phyloP scores from a whole-genome alignment of 768 basidiomycete species.

The Favolaschia claudopus region DNA sequence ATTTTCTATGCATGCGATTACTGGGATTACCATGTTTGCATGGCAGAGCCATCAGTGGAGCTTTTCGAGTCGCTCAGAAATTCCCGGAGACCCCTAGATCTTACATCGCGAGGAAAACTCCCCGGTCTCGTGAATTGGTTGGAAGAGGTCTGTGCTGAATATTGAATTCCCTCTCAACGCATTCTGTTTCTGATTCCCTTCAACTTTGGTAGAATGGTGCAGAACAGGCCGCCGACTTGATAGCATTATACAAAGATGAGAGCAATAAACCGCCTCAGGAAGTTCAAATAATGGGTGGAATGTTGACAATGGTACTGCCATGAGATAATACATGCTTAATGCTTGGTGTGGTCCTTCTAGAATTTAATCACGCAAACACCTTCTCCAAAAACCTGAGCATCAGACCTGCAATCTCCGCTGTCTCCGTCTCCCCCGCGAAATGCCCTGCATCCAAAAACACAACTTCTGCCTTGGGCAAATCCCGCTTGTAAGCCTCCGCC shows the following conservation, averaged over 20 bases:
- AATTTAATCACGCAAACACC: not conserved
- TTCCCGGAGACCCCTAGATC: not conserved
- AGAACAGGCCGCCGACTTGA: not conserved
- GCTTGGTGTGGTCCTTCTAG: not conserved
- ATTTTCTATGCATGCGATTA: not conserved
- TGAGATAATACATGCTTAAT: too few species aligned
- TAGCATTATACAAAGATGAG: not conserved
- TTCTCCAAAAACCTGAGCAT: slow-evolving; percentile 41
- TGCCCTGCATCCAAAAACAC: slow-evolving; percentile 52
- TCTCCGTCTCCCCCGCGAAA: slow-evolving; percentile 52
- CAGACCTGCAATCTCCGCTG: slow-evolving; percentile 41
- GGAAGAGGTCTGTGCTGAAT: not conserved
- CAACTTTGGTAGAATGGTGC: not conserved
- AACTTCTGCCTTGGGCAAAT: slow-evolving; percentile 46
- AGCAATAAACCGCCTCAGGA: not conserved
- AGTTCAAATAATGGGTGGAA: not conserved
- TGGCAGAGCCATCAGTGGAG: not conserved
- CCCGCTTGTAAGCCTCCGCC: slow-evolving; percentile 51
- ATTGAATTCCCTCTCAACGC: too few species aligned
- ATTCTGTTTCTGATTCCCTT: too few species aligned
- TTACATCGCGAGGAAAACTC: not conserved
- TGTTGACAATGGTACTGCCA: not conserved
- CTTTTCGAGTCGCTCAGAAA: not conserved
- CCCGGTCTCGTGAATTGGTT: not conserved
- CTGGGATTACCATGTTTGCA: slow-evolving; percentile 8